phyloP scores from a whole-genome alignment of 345 rosid genomes.

The Jatropha curcas region DNA sequence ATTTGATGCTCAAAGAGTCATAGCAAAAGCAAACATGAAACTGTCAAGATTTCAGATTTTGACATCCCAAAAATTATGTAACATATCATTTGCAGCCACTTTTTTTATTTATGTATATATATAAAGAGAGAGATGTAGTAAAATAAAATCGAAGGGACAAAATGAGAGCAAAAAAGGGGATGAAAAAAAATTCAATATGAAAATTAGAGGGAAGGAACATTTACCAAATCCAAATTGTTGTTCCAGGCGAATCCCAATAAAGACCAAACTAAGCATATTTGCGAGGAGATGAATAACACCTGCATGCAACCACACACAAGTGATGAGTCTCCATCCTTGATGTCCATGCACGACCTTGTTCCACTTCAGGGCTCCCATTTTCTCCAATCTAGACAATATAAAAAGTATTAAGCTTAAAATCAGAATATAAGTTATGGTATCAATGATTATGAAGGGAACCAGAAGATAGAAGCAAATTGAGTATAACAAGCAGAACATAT shows the following conservation, averaged over 20 bases:
- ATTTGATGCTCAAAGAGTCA: too few species aligned
- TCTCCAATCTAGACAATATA: constrained; percentile 57
- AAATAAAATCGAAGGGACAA: not conserved
- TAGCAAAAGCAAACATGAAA: not conserved
- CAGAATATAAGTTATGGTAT: not conserved
- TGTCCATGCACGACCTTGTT: constrained; percentile 61
- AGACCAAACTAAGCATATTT: constrained; percentile 81
- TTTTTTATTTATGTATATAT: too few species aligned
- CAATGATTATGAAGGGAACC: not conserved
- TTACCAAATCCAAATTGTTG: constrained; percentile 94
- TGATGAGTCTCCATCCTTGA: constrained; percentile 87
- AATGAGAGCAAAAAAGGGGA: too few species aligned
- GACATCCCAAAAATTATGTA: not conserved
- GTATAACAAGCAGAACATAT: not conserved
- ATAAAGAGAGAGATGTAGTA: not conserved
- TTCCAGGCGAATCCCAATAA: constrained; percentile 89
- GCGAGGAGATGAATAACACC: constrained; percentile 91
- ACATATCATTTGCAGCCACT: not conserved
- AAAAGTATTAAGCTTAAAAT: not conserved
- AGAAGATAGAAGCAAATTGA: not conserved
- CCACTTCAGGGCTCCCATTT: constrained; percentile 85
- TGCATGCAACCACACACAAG: constrained; percentile 94
- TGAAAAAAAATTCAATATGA: not conserved
- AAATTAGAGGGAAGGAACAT: constrained; percentile 12
- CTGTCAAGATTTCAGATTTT: not conserved